Evolutionary conservation across 805 yeast species (phyloP).

Genomic region (Zygosaccharomyces gambellarensis): DNA sequence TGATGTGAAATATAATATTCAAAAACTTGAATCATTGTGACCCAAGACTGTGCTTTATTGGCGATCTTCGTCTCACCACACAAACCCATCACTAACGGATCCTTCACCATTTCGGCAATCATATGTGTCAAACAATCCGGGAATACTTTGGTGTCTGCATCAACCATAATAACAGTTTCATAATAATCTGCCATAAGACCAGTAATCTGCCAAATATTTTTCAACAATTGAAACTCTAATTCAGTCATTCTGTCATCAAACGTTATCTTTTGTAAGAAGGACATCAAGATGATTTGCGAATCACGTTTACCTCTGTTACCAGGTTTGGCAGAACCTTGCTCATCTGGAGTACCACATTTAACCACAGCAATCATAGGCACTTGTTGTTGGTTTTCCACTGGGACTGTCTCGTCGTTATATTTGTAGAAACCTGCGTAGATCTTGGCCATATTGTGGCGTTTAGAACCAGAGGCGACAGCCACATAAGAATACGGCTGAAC

Average conservation of each 20-base stretch:
- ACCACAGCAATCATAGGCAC: constrained; percentile 76
- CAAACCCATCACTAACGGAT: constrained; percentile 83
- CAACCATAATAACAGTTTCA: constrained; percentile 85
- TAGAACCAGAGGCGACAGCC: constrained; percentile 90
- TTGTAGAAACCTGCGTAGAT: constrained; percentile 92
- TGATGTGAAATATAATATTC: constrained; percentile 93
- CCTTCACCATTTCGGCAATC: constrained; percentile 84
- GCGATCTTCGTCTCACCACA: constrained; percentile 94
- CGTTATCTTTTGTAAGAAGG: constrained; percentile 79
- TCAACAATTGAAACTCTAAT: constrained; percentile 72
- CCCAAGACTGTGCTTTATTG: constrained; percentile 80
- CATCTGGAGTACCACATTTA: constrained; percentile 84
- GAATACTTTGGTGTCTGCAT: constrained; percentile 85
- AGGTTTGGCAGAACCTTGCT: constrained; percentile 65
- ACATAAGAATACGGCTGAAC: constrained; percentile 84
- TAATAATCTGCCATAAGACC: constrained; percentile 81
- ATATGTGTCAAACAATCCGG: constrained; percentile 87
- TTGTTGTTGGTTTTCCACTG: constrained; percentile 75
- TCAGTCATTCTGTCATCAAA: constrained; percentile 94
- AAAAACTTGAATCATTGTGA: constrained; percentile 87
- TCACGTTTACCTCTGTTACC: constrained; percentile 97
- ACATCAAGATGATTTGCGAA: constrained; percentile 86
- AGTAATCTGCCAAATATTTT: constrained; percentile 73
- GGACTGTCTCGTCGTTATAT: constrained; percentile 71
- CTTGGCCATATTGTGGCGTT: constrained; percentile 97